phyloP scores from a whole-genome alignment of 345 rosid species.

The Trapa incisa region DNA sequence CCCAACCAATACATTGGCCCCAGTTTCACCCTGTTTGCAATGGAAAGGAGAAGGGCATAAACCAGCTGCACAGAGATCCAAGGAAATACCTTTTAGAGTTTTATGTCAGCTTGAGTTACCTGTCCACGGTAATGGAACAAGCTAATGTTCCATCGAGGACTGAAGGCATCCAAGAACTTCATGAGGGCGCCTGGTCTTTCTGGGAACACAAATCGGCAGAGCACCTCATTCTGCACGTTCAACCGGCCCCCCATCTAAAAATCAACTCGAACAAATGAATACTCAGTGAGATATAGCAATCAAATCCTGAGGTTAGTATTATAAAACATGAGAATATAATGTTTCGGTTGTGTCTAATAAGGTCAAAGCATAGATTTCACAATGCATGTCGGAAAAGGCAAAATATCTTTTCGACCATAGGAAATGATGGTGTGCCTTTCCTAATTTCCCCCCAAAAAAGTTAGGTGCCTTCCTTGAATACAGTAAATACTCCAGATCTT shows the following conservation, averaged over 20 bases:
- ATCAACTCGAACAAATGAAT: background rate
- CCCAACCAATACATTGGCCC: conserved; percentile 88
- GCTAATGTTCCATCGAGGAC: conserved; percentile 93
- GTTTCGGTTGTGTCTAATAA: background rate
- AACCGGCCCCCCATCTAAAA: conserved; percentile 82
- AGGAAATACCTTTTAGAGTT: background rate
- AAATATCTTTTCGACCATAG: background rate
- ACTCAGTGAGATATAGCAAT: background rate
- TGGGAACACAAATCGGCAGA: conserved; percentile 74
- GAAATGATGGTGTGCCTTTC: background rate
- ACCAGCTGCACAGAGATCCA: background rate
- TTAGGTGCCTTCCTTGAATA: too few relatives aligned
- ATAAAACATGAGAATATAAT: background rate
- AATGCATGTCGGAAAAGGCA: background rate
- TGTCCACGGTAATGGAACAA: conserved; percentile 87
- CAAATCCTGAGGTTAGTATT: background rate
- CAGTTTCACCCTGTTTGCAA: conserved; percentile 64
- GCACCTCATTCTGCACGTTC: conserved; percentile 56
- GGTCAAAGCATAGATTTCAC: background rate
- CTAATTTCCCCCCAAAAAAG: too few relatives aligned
- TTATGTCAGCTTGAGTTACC: conserved; percentile 27
- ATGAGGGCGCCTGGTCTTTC: conserved; percentile 92
- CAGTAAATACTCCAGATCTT: background rate
- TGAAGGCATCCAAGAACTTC: conserved; percentile 89
- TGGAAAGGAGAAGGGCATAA: conserved; percentile 2